These are phyloP conservation scores for Dianthus caryophyllus DNA, from an alignment of 148 eudicot species.

Conservation along the genomic window DNA sequence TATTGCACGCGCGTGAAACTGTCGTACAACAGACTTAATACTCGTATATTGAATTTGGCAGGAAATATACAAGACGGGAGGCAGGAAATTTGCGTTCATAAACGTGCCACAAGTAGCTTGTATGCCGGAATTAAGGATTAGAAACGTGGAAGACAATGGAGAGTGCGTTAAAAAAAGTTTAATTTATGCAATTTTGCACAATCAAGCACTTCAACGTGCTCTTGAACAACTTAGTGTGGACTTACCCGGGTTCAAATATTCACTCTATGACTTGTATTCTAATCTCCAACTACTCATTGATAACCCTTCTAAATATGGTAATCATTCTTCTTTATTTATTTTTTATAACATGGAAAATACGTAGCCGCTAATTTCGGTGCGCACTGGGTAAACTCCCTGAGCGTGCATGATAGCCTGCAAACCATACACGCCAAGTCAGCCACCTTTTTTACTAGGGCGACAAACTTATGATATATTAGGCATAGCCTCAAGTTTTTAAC, in stretches of 20 bases:
- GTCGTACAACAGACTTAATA: not conserved
- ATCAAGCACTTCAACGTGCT: conserved; percentile 15
- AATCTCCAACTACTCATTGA: conserved; percentile 17
- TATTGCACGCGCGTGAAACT: not conserved
- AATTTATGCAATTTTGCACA: conserved; percentile 24
- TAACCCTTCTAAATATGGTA: conserved; percentile 36
- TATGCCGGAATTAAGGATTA: conserved; percentile 21
- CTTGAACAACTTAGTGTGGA: conserved; percentile 18
- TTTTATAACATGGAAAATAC: not conserved
- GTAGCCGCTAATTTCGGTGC: too few relatives aligned
- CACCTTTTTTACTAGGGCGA: too few relatives aligned
- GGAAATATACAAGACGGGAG: conserved; percentile 42
- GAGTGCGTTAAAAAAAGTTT: conserved; percentile 23
- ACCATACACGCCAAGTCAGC: too few relatives aligned
- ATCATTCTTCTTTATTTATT: not conserved
- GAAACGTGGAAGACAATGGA: conserved; percentile 9
- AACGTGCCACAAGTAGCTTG: conserved; percentile 33
- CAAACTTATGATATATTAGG: too few relatives aligned
- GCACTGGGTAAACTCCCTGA: too few relatives aligned
- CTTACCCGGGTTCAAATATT: conserved; percentile 34
- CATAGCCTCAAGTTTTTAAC: too few relatives aligned
- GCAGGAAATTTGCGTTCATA: conserved; percentile 42
- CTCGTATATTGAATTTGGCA: conserved; percentile 17
- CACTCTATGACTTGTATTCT: conserved; percentile 29
- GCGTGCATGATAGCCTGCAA: too few relatives aligned